phyloP scores from a whole-genome alignment of 768 basidiomycete species.

The Pisolithus sp. region DNA sequence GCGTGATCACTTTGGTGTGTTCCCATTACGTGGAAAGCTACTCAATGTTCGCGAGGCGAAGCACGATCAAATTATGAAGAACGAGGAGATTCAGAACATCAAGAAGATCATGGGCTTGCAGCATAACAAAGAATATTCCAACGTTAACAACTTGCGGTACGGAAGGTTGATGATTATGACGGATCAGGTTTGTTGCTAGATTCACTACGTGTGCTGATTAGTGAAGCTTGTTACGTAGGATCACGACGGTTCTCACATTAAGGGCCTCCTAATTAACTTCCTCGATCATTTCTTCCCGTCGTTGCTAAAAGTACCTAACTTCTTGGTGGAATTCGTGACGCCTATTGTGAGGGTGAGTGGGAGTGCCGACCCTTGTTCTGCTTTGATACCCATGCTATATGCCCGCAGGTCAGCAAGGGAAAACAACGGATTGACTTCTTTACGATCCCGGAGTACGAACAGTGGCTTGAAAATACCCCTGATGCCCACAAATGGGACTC shows the following conservation, averaged over 20 bases:
- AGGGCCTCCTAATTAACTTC: slow-evolving; percentile 98
- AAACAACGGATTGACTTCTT: slow-evolving; percentile 83
- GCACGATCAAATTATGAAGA: slow-evolving; percentile 97
- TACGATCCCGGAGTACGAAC: slow-evolving; percentile 94
- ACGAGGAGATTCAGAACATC: slow-evolving; percentile 93
- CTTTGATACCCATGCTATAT: not conserved
- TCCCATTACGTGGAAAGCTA: slow-evolving; percentile 94
- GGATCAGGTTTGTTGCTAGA: slow-evolving; percentile 71
- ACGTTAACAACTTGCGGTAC: slow-evolving; percentile 68
- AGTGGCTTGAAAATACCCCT: slow-evolving; percentile 78
- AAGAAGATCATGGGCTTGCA: slow-evolving; percentile 97
- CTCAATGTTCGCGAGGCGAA: slow-evolving; percentile 96
- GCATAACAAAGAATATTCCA: slow-evolving; percentile 84
- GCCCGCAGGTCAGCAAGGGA: slow-evolving; percentile 66
- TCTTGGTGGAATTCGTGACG: slow-evolving; percentile 96
- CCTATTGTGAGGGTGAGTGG: slow-evolving; percentile 82
- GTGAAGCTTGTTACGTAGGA: slow-evolving; percentile 48
- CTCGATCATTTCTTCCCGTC: slow-evolving; percentile 97
- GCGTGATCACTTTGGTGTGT: slow-evolving; percentile 95
- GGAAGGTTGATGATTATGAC: slow-evolving; percentile 99
- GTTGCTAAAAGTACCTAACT: slow-evolving; percentile 80
- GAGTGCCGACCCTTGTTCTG: slow-evolving; percentile 17
- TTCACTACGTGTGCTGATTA: not conserved
- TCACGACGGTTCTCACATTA: slow-evolving; percentile 99
- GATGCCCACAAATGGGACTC: slow-evolving; percentile 78